Conservation (phyloP, 345 rosid species). For the Excoecaria cochinchinensis region DNA sequence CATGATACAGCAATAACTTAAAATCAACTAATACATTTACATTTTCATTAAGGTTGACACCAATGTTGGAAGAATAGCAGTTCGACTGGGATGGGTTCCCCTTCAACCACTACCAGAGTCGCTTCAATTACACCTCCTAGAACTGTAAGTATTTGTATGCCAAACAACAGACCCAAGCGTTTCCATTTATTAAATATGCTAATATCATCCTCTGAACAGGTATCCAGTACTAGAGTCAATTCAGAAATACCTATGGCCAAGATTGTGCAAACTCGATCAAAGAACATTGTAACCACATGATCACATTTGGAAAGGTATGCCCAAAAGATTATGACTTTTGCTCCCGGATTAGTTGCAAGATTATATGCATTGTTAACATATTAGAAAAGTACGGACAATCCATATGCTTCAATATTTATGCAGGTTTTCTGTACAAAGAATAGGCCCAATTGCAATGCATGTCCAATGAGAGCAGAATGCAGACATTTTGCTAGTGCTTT, state of each 20-base stretch:
- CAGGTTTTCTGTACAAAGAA: constrained; percentile 97
- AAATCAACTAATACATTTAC: constrained; percentile 13
- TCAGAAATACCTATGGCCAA: constrained; percentile 95
- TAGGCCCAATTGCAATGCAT: constrained; percentile 93
- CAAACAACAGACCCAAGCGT: constrained; percentile 13
- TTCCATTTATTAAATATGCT: constrained; percentile 19
- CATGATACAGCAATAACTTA: constrained; percentile 14
- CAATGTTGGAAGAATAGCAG: constrained; percentile 94
- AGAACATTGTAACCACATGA: constrained; percentile 66
- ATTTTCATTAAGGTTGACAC: constrained; percentile 74
- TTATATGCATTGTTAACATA: neutral
- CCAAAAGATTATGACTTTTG: constrained; percentile 11
- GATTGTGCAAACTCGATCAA: constrained; percentile 93
- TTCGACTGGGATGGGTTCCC: constrained; percentile 97
- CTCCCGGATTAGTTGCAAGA: neutral
- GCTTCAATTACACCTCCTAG: constrained; percentile 86
- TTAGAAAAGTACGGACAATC: constrained; percentile 10
- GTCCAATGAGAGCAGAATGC: constrained; percentile 97
- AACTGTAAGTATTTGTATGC: constrained; percentile 57
- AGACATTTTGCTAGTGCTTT: constrained; percentile 98
- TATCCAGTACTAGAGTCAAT: constrained; percentile 86
- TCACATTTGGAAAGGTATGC: constrained; percentile 94
- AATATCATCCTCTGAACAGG: constrained; percentile 40
- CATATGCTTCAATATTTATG: constrained; percentile 31
- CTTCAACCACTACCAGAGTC: constrained; percentile 89